Evolutionary conservation across 2,329 filamentous ascomycete species (phyloP), one percentile per base, ranked within the genome.

Genomic region (Neodidymelliopsis sp.): DNA sequence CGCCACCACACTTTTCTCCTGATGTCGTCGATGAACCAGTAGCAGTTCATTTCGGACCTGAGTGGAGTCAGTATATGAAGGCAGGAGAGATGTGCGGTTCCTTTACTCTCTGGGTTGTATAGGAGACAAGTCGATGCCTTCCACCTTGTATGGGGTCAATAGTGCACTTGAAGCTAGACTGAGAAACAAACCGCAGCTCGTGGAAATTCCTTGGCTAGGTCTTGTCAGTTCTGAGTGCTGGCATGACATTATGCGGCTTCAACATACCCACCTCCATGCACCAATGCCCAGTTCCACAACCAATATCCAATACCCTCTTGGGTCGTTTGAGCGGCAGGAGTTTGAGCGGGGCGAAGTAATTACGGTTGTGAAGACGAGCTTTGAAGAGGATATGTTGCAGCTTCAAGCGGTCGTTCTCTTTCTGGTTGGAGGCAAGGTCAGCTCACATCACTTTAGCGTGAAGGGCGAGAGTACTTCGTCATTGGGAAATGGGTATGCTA

Each of bases 21-120:
- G 39, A 80, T 78, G 64, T 91, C 88, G 63, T 91, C 87, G 34
- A 92, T 81, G 52, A 84, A 84, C 57, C 92, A 92, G 54, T 84
- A 82, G 11, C 91, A 86, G 54, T 92, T 92, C 13, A 82, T 81
- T 0, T 89, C 88, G 1, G 90, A 63, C 57, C 70, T 71, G 23
- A 4, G 20, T 35, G 15, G 35, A 16, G 16, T 54, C 18, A 50
- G 38, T 11, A 12, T 27, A 3, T 31, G 12, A 16, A 36, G 10
- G 18, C 16, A 35, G 33, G 9, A 12, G 11, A 7, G 19, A 27
- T 16, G 15, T 19, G 19, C 8, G 11, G 20, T 36, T n/a, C 11
- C 28, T 18, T 53, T 62, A 69, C 70, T 60, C 66, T 50, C 71
- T 64, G 9, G 71, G 71, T 45, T 73, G 72, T 34, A 74, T 74